Evolutionary conservation across 2,329 filamentous ascomycete species (phyloP).

Genomic region (Pyrenochaeta sp.): DNA sequence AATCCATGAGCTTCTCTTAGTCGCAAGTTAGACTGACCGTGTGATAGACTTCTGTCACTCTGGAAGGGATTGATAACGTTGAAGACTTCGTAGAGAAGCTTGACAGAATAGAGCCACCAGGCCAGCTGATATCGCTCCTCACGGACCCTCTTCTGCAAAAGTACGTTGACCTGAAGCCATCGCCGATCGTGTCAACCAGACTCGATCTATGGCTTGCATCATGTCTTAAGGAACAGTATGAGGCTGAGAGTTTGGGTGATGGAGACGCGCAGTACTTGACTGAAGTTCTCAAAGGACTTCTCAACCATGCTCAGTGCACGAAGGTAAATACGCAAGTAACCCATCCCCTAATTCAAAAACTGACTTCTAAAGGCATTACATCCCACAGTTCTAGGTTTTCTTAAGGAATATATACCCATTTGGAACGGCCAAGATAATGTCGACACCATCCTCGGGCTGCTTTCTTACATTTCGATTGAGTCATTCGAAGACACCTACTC

Average conservation of each 20-base stretch:
- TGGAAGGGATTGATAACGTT: slow-evolving; percentile 81
- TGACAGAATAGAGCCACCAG: slow-evolving; percentile 81
- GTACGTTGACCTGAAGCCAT: slow-evolving; percentile 65
- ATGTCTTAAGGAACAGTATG: slow-evolving; percentile 49
- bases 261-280: slow-evolving; percentile 31
- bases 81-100: slow-evolving; percentile 74
- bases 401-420: slow-evolving; percentile 44
- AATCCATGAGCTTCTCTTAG: neutral
- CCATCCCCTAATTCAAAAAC: neutral
- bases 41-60: slow-evolving; percentile 52
- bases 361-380: slow-evolving; percentile 41
- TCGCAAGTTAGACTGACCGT: slow-evolving; percentile 14
- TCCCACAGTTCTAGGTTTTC: slow-evolving; percentile 41
- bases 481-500: slow-evolving; percentile 59
- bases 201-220: slow-evolving; percentile 50
- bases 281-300: slow-evolving; percentile 44
- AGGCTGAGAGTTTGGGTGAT: slow-evolving; percentile 22
- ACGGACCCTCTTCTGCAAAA: slow-evolving; percentile 82
- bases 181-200: slow-evolving; percentile 35
- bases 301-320: slow-evolving; percentile 43
- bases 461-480: slow-evolving; percentile 52
- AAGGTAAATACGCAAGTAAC: slow-evolving; percentile 37
- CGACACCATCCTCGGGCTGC: slow-evolving; percentile 62
- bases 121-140: slow-evolving; percentile 80
- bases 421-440: slow-evolving; percentile 49